Base-by-base conservation (phyloP, 2,329 filamentous ascomycete species). In the Exutisphaerella laricina region DNA sequence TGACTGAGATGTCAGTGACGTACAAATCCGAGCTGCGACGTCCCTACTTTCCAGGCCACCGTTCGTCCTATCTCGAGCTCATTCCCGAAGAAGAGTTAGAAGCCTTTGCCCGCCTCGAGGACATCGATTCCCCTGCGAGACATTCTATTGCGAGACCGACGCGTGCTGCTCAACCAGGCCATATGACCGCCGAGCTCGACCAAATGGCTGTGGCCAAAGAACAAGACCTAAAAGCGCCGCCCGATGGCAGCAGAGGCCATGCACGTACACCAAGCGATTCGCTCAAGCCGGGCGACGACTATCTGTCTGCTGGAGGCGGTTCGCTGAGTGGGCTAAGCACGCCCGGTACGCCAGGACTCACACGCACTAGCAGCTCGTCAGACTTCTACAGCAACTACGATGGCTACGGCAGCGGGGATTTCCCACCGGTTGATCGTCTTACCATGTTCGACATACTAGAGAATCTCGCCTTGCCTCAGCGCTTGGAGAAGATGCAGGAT, bases 401-500 rank as follows among this genome's bases (percentile, higher is more conserved):
- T 44, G 86, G 92, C 56, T 88, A 70, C 28, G 60, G 90, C 61
- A 92, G 86, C 78, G 88, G 94, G 50, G 74, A 80, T 16, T 85
- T 94, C 49, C 87, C 89, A 7, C 89, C 90, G 1, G 72, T 96
- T 17, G 92, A 98, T 64, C 85, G 88, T 39, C 73, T 98, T 41
- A 89, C 85, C 28, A 80, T 97, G 45, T 88, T 98, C 58, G 92
- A 98, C 61, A 75, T 98, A 36, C 78, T 98, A 53, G 90, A 96
- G 67, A 97, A 96, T 63, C 68, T 98, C 51, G 86, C 89, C 4
- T 73, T 98, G 22, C 84, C 88, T 1, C 85, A 94, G 59, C 85
- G 90, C 56, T 76, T 98, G 14, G 92, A 97, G 67, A 92, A 85
- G 70, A 75, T 96, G 52, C 89, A 96, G 60, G 84, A 79, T 57